Evolutionary conservation across 2,329 filamentous ascomycete genomes (phyloP).

Genomic region (Chrysoporthe cubensis): DNA sequence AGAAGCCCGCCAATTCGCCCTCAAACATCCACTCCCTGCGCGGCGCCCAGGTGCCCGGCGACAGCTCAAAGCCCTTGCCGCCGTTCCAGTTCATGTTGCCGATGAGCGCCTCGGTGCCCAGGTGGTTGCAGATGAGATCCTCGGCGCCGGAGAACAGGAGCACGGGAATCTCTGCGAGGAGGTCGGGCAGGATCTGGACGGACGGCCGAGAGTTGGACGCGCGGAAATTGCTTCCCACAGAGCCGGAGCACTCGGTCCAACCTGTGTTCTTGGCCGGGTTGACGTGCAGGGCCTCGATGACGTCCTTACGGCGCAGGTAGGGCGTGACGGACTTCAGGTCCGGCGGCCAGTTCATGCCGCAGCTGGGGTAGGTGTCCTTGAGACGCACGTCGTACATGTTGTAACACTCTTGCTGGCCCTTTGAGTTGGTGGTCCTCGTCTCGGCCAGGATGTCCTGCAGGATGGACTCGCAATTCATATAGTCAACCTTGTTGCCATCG

Average conservation of each 20-base stretch:
- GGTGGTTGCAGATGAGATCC: conserved; percentile 95
- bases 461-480: conserved; percentile 73
- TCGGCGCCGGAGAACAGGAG: conserved; percentile 91
- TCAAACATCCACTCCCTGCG: conserved; percentile 94
- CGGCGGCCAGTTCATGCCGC: conserved; percentile 97
- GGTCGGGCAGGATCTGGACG: conserved; percentile 72
- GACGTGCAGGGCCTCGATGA: conserved; percentile 80
- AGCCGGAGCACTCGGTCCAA: conserved; percentile 88
- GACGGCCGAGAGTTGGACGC: conserved; percentile 73
- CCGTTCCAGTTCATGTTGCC: conserved; percentile 90
- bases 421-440: conserved; percentile 57
- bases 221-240: conserved; percentile 73
- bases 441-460: conserved; percentile 72
- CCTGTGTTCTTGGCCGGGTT: conserved; percentile 80
- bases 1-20: conserved; percentile 83
- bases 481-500: conserved; percentile 64
- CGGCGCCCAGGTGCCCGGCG: conserved; percentile 88
- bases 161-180: conserved; percentile 77
- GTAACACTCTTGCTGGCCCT: conserved; percentile 65
- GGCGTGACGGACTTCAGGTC: conserved; percentile 78
- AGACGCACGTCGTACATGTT: conserved; percentile 99
- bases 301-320: conserved; percentile 83
- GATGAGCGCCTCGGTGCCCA: conserved; percentile 91
- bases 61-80: conserved; percentile 86
- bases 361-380: conserved; percentile 77